Base-by-base conservation (phyloP, 495 filamentous ascomycete species). In the Penicillium cinerascens region DNA sequence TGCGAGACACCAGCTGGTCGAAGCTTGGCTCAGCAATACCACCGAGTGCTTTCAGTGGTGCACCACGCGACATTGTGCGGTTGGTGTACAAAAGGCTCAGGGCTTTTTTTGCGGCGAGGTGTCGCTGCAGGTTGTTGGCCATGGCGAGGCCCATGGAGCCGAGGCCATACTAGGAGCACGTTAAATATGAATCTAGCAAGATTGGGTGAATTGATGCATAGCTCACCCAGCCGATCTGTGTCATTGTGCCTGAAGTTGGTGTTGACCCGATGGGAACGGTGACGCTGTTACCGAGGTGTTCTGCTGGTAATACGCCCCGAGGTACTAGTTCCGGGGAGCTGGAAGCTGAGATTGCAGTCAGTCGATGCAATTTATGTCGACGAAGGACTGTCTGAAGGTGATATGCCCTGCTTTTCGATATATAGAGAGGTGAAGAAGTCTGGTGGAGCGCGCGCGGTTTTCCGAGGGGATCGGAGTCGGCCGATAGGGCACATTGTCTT, bases 141-240 rank as follows among this genome's bases (percentile, higher is more conserved):
- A 77, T 77, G 54, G 72, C 73, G n/a, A 74, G 72, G 56, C 73
- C 73, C 72, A 77, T 77, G 47, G 73, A 75, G 17, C 73, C 73
- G 33, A 77, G 72, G 54, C 73, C 73, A 58, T 72, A 76, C 73
- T 76, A 40, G 46, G 25, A 6, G 6, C 36, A 13, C 7, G 36
- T 63, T 55, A 63, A 47, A 29, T 44, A n/a, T 25, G 10, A 1
- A 1, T 41, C 6, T 10, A 4, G n/a, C 4, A 1, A 35, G 23
- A 9, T 13, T 13, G 2, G 29, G 11, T 13, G 8, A 13, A 9
- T 33, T 3, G 29, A 13, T 11, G n/a, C 6, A 8, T n/a, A n/a
- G 51, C 58, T 54, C 55, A 69, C 71, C 71, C 71, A 75, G 59
- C 71, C 71, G 44, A 75, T 69, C 56, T 69, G 70, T 55, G 64